Conservation (phyloP, 441 rosid genomes). For the Croton setiger region DNA sequence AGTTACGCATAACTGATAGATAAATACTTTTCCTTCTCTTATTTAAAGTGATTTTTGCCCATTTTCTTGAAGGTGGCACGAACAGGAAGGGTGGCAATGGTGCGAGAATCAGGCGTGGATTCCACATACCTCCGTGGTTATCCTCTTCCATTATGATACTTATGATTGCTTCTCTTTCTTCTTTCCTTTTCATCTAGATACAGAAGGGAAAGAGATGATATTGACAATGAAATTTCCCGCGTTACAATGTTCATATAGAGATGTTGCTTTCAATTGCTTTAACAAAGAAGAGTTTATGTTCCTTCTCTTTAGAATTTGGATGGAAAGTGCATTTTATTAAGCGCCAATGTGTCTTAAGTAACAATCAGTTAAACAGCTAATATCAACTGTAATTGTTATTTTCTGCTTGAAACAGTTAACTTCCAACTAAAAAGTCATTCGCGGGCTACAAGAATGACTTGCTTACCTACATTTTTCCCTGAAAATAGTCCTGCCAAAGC, state of each 20-base stretch:
- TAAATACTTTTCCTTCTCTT: neutral
- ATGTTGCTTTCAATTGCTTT: neutral
- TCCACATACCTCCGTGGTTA: slow-evolving; percentile 71
- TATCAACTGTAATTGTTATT: too few species aligned
- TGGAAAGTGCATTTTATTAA: too few species aligned
- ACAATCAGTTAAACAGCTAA: too few species aligned
- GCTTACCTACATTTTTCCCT: slow-evolving; percentile 68
- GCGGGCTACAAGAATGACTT: slow-evolving; percentile 47
- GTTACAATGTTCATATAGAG: neutral
- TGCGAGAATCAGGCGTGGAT: slow-evolving; percentile 80
- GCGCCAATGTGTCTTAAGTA: too few species aligned
- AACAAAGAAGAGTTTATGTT: neutral
- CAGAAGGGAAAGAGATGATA: slow-evolving; percentile 1
- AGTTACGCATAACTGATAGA: neutral
- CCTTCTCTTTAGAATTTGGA: neutral
- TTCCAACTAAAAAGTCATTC: slow-evolving; percentile 22
- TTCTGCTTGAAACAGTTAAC: neutral
- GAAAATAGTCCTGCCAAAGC: slow-evolving; percentile 63
- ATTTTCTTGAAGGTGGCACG: slow-evolving; percentile 56
- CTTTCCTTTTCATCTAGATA: neutral
- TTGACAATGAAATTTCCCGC: neutral
- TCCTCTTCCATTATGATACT: slow-evolving; percentile 49
- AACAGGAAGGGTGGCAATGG: slow-evolving; percentile 76
- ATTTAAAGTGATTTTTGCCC: neutral
- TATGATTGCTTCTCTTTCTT: neutral